Conservation (phyloP, 1,139 yeast species). For the Geotrichum reessii region DNA sequence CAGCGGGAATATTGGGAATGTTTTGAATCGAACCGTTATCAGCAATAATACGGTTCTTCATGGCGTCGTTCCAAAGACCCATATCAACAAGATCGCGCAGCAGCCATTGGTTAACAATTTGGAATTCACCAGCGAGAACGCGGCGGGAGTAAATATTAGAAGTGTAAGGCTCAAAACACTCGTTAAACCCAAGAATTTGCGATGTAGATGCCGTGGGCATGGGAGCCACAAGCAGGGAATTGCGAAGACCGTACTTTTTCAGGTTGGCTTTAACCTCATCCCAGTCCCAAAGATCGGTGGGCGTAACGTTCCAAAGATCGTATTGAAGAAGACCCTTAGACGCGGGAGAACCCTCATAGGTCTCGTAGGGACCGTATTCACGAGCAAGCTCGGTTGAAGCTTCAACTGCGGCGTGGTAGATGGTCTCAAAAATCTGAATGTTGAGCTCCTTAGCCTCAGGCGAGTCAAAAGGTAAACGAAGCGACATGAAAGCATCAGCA, state of each 20-base stretch:
- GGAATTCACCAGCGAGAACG: constrained; percentile 84
- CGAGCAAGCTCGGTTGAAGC: constrained; percentile 70
- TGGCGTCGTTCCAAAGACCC: constrained; percentile 73
- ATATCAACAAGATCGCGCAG: constrained; percentile 75
- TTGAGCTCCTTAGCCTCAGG: constrained; percentile 64
- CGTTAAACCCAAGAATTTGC: constrained; percentile 82
- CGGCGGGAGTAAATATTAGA: constrained; percentile 83
- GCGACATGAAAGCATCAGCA: constrained; percentile 75
- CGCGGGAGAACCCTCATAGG: constrained; percentile 76
- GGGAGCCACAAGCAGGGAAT: constrained; percentile 81
- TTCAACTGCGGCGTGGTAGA: constrained; percentile 81
- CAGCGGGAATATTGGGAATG: constrained; percentile 69
- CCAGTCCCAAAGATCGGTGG: constrained; percentile 73
- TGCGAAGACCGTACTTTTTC: constrained; percentile 62
- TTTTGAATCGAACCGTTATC: constrained; percentile 83
- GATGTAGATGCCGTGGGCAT: constrained; percentile 96
- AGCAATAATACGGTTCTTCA: constrained; percentile 74
- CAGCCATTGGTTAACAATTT: constrained; percentile 77
- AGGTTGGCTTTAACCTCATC: constrained; percentile 56
- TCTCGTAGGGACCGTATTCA: constrained; percentile 58
- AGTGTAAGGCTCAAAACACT: constrained; percentile 88
- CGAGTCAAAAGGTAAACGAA: constrained; percentile 77
- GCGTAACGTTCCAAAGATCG: constrained; percentile 75
- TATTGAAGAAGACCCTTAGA: constrained; percentile 72
- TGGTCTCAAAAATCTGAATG: constrained; percentile 80